Percentiles rank a stretch among this genome's conserved stretches.
Conservation (phyloP, 176 grass and related monocot species). For the Aegilops umbellulata region DNA sequence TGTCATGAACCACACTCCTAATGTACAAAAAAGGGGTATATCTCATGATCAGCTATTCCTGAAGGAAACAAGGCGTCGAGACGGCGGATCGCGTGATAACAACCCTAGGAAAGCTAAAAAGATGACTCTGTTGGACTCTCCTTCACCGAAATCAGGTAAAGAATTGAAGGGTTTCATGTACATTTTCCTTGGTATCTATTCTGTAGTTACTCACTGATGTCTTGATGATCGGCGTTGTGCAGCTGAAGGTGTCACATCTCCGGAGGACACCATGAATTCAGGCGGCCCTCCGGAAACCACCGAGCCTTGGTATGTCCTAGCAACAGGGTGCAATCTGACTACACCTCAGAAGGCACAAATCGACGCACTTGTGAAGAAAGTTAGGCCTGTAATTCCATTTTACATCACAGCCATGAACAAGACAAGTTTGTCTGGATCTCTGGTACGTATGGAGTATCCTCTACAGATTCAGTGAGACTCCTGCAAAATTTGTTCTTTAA, state of each 20-base stretch:
- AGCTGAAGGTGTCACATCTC: neutral
- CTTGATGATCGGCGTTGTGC: neutral
- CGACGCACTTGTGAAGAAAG: neutral
- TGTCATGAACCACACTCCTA: neutral
- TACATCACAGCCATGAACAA: conserved; percentile 13
- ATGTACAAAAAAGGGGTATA: neutral
- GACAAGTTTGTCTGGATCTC: neutral
- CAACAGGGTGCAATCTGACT: conserved; percentile 20
- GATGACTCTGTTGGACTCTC: neutral
- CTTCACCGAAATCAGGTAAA: conserved; percentile 16
- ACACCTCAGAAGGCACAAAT: neutral
- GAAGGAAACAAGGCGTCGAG: neutral
- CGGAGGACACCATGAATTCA: neutral
- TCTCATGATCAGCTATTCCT: neutral
- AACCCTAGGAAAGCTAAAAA: neutral
- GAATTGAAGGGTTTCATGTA: neutral
- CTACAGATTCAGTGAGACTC: neutral
- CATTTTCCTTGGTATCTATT: neutral
- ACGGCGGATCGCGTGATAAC: neutral
- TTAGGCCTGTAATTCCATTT: conserved; percentile 23
- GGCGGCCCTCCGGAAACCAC: neutral
- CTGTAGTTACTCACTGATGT: neutral
- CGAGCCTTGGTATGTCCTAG: neutral
- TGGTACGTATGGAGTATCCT: neutral
- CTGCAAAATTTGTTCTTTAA: neutral